Evolutionary conservation across 1,284 basidiomycete genomes (phyloP).

Genomic region (Heterobasidion irregulare): DNA sequence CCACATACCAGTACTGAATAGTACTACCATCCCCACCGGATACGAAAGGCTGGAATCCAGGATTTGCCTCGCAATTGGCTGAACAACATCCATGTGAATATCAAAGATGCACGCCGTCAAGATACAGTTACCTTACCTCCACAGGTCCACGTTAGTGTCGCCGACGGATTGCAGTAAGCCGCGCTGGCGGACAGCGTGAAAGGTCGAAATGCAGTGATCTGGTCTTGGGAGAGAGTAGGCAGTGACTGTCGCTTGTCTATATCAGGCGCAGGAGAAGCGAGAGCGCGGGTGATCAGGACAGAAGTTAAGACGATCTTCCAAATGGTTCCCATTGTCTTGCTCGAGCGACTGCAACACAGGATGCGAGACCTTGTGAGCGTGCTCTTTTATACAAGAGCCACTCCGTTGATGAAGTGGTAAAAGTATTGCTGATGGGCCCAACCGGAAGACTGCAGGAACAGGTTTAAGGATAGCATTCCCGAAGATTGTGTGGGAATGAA

Average conservation of each 20-base stretch:
- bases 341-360: too few relatives aligned
- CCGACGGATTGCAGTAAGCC: conserved; percentile 36
- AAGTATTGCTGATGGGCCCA: too few relatives aligned
- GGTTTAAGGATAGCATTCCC: too few relatives aligned
- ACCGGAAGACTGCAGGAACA: too few relatives aligned
- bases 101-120: background rate
- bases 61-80: conserved; percentile 19
- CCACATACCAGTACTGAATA: conserved; percentile 28
- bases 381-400: too few relatives aligned
- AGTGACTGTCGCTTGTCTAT: conserved; percentile 6
- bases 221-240: conserved; percentile 22
- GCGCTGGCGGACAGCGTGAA: conserved; percentile 44
- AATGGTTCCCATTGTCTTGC: too few relatives aligned
- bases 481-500: too few relatives aligned
- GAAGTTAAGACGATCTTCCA: too few relatives aligned
- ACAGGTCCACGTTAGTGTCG: conserved; percentile 34
- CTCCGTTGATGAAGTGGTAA: too few relatives aligned
- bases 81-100: background rate
- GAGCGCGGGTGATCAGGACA: background rate
- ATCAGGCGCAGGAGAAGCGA: too few relatives aligned
- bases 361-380: too few relatives aligned
- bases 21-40: conserved; percentile 28
- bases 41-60: conserved; percentile 26
- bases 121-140: conserved; percentile 24
- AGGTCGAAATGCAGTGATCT: conserved; percentile 30